These are phyloP conservation scores for Lachnellula subtilissima DNA, from an alignment of 2,329 filamentous ascomycete genomes.

Conservation along the genomic window DNA sequence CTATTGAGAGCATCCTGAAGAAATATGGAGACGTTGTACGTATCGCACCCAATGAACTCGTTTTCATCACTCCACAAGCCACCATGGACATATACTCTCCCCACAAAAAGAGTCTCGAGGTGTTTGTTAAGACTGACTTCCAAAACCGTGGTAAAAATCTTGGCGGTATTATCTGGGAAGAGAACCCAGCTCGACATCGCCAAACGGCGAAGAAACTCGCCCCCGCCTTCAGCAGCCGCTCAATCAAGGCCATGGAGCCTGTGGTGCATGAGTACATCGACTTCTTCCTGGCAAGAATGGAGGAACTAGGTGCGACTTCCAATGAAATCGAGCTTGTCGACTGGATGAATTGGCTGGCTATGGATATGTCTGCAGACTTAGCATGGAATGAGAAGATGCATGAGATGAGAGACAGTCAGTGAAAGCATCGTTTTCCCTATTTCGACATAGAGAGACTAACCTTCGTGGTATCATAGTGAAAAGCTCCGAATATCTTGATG, in stretches of 20 bases:
- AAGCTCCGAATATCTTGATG: neutral
- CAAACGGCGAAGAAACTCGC: constrained; percentile 2
- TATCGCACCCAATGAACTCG: constrained; percentile 19
- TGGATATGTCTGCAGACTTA: constrained; percentile 8
- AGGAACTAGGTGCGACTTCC: neutral
- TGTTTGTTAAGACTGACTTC: constrained; percentile 1
- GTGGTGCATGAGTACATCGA: constrained; percentile 1
- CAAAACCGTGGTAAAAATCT: neutral
- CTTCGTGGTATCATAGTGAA: neutral
- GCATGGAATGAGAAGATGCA: constrained; percentile 4
- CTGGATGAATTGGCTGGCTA: constrained; percentile 6
- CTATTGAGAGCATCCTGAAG: neutral
- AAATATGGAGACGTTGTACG: constrained; percentile 15
- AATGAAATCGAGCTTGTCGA: neutral
- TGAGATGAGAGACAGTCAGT: constrained; percentile 5
- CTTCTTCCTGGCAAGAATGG: constrained; percentile 3
- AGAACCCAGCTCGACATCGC: constrained; percentile 3
- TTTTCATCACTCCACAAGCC: constrained; percentile 14
- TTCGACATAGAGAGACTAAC: neutral
- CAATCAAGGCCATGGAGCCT: constrained; percentile 1
- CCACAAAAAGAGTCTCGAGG: neutral
- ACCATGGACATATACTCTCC: neutral
- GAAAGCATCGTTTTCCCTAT: neutral
- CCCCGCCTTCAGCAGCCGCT: neutral
- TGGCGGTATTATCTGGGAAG: constrained; percentile 2